Evolutionary conservation across 495 filamentous ascomycete species (phyloP).

Genomic region (Hypoxylon perforatum): DNA sequence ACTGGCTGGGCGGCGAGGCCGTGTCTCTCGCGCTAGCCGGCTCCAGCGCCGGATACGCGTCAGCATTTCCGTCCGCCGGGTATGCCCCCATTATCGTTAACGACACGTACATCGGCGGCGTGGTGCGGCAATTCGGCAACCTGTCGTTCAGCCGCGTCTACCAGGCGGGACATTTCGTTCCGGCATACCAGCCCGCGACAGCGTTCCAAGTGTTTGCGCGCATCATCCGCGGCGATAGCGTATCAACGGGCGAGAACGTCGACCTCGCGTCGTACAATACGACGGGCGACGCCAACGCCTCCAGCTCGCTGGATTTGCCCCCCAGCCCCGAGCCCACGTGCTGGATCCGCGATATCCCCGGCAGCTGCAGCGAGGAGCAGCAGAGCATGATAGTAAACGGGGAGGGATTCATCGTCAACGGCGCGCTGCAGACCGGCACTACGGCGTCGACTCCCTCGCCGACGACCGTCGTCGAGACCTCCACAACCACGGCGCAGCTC

Average conservation of each 20-base stretch:
- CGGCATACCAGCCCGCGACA: slow-evolving; percentile 71
- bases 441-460: slow-evolving; percentile 42
- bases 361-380: slow-evolving; percentile 64
- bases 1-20: slow-evolving; percentile 73
- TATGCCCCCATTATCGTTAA: slow-evolving; percentile 66
- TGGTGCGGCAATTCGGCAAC: slow-evolving; percentile 69
- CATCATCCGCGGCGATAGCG: slow-evolving; percentile 66
- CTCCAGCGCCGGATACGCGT: slow-evolving; percentile 45
- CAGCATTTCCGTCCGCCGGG: slow-evolving; percentile 57
- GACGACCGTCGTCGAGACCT: slow-evolving; percentile 27
- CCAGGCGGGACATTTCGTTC: slow-evolving; percentile 70
- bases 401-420: slow-evolving; percentile 58
- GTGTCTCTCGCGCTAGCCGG: slow-evolving; percentile 66
- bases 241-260: slow-evolving; percentile 67
- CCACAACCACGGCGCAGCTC: slow-evolving; percentile 41
- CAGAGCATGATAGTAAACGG: slow-evolving; percentile 55
- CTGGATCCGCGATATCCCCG: slow-evolving; percentile 63
- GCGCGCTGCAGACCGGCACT: slow-evolving; percentile 62
- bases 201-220: slow-evolving; percentile 73
- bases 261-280: slow-evolving; percentile 64
- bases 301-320: slow-evolving; percentile 56
- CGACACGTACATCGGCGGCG: slow-evolving; percentile 64
- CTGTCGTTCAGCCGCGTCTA: slow-evolving; percentile 71
- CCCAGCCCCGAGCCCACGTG: slow-evolving; percentile 60
- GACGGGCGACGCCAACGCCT: slow-evolving; percentile 62